Evolutionary conservation across 192 early-diverging fungal species (phyloP).

Genomic region (Dissophora globulifera): DNA sequence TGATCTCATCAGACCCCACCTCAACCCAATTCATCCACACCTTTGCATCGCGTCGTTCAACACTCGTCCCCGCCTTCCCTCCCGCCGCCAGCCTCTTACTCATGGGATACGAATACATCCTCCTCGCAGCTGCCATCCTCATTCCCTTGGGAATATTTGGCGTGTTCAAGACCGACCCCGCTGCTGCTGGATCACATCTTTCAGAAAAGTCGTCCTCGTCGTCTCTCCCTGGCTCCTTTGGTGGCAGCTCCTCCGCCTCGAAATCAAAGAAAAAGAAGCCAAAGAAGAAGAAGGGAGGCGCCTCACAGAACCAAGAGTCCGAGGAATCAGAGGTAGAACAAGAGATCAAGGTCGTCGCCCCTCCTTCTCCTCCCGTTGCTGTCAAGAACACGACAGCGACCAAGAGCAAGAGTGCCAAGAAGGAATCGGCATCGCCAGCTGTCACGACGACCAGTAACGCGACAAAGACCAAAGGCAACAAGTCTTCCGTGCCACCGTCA

Average conservation of each 20-base stretch:
- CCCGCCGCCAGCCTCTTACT: too few relatives aligned
- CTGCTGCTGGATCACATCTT: not conserved
- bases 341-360: constrained; percentile 1
- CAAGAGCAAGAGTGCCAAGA: constrained; percentile 4
- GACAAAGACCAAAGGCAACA: constrained; percentile 8
- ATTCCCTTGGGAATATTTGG: constrained; percentile 35
- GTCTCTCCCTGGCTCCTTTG: constrained; percentile 36
- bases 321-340: constrained; percentile 37
- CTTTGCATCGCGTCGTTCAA: too few relatives aligned
- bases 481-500: not conserved
- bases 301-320: constrained; percentile 14
- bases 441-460: not conserved
- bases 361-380: too few relatives aligned
- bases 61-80: too few relatives aligned
- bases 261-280: constrained; percentile 51
- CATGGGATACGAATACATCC: constrained; percentile 49
- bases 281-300: constrained; percentile 36
- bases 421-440: not conserved
- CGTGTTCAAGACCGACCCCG: constrained; percentile 27
- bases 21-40: too few relatives aligned
- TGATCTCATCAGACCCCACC: too few relatives aligned
- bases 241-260: constrained; percentile 3
- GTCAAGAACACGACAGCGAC: constrained; percentile 10
- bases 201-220: constrained; percentile 14
- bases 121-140: constrained; percentile 39